phyloP scores from a whole-genome alignment of 2,329 filamentous ascomycete genomes.

The Phyllosticta ampelicida region DNA sequence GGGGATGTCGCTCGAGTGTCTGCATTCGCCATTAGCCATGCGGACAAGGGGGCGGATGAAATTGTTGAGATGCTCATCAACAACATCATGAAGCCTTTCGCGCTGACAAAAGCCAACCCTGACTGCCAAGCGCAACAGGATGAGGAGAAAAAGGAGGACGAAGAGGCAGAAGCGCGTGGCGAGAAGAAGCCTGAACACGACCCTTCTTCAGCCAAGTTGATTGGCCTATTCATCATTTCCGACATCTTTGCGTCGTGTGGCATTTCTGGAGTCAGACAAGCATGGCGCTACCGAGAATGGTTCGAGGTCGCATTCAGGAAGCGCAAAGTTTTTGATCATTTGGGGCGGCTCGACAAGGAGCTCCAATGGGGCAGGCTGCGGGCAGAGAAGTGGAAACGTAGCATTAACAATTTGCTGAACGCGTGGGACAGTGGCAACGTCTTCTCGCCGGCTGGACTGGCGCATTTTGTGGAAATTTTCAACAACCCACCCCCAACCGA shows the following conservation, averaged over 20 bases:
- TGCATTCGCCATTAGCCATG: constrained; percentile 79
- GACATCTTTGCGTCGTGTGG: constrained; percentile 71
- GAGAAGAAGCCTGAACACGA: constrained; percentile 38
- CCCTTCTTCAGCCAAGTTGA: constrained; percentile 60
- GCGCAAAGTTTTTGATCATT: constrained; percentile 59
- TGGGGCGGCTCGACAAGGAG: constrained; percentile 63
- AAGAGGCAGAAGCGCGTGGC: constrained; percentile 11
- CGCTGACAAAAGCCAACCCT: constrained; percentile 60
- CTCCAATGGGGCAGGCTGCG: constrained; percentile 70
- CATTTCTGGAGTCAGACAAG: constrained; percentile 67
- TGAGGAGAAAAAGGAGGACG: constrained; percentile 13
- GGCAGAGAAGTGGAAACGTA: constrained; percentile 43
- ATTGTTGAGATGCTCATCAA: constrained; percentile 79
- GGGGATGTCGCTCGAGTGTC: constrained; percentile 81
- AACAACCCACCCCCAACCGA: constrained; percentile 17
- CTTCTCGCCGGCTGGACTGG: constrained; percentile 15
- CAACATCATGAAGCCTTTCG: constrained; percentile 70
- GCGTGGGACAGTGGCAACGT: constrained; percentile 24
- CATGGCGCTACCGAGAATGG: constrained; percentile 75
- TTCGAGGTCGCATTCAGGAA: constrained; percentile 63
- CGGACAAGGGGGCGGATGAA: constrained; percentile 75
- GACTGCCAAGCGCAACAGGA: constrained; percentile 35
- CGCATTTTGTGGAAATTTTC: constrained; percentile 13
- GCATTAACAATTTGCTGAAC: constrained; percentile 23
- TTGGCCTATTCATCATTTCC: constrained; percentile 68